A percentile compares a stretch with the other conserved stretches of the same genome.
These are phyloP conservation scores for Saccharomycopsis sp. DNA, from an alignment of 805 yeast species.

Conservation along the genomic window DNA sequence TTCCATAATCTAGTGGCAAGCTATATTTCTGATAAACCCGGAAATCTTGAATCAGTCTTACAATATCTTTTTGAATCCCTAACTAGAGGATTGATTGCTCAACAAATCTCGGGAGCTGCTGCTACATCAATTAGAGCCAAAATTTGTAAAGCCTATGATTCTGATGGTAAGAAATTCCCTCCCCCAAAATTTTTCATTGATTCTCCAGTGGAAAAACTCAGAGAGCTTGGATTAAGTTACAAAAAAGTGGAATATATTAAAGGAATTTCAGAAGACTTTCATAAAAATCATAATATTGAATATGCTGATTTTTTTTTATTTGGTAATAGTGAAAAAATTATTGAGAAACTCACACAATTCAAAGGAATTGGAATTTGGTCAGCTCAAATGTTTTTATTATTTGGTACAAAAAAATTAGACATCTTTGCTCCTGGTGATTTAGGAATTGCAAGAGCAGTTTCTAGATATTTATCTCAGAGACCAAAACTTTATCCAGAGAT, in stretches of 20 bases:
- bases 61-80: conserved; percentile 32
- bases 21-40: conserved; percentile 11
- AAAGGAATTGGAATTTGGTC: conserved; percentile 84
- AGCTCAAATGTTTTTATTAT: conserved; percentile 76
- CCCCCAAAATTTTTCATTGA: conserved; percentile 37
- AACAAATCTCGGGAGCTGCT: conserved; percentile 74
- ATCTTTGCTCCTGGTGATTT: conserved; percentile 72
- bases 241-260: conserved; percentile 57
- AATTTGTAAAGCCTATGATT: conserved; percentile 30
- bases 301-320: conserved; percentile 26
- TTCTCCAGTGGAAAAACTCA: conserved; percentile 35
- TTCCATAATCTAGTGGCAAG: neutral
- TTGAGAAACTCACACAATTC: conserved; percentile 37
- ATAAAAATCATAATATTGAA: conserved; percentile 26
- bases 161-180: conserved; percentile 31
- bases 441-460: conserved; percentile 77
- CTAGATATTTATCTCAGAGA: conserved; percentile 46
- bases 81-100: conserved; percentile 46
- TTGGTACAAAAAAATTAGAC: conserved; percentile 56
- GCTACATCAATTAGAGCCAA: conserved; percentile 52
- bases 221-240: conserved; percentile 57
- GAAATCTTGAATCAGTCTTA: conserved; percentile 1
- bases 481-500: conserved; percentile 36
- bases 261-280: conserved; percentile 43
- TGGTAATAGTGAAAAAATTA: conserved; percentile 34